Evolutionary conservation across 345 rosid genomes (phyloP), one percentile per base, ranked within the genome.

Genomic region (Melaleuca alternifolia): DNA sequence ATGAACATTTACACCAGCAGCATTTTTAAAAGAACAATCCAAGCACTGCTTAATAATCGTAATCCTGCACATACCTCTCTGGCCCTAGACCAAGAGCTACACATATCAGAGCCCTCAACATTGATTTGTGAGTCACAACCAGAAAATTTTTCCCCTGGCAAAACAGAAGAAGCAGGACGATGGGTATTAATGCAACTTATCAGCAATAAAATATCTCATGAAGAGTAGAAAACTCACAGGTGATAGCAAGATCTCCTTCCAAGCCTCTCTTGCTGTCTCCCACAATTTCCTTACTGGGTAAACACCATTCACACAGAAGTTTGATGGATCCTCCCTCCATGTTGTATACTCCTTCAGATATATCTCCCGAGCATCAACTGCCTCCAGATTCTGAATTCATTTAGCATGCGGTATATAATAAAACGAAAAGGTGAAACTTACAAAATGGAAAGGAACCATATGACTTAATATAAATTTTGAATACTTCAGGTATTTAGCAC

Each of bases 111-210:
- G 93, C 96, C 87, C 95, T 88, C 86, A 94, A 87, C 59, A 94
- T 93, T 84, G 96, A 93, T 88, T 94, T 94, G 90, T 93, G 95
- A 21, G 96, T 93, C 82, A 94, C 88, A n/a, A 94, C 93, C 56
- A 94, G 86, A 85, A 92, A 89, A 52, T 85, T 88, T 76, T 91
- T 89, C 33, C 94, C 96, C 96, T 94, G 92, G 37, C 44, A 71
- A 71, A 71, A 18, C 48, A 37, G 79, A 71, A 71, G 37, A 16
- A 2, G 26, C 41, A 37, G 83, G 46, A 89, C 85, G 37, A 83
- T 83, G 85, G 84, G 44, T 85, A 57, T 26, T 53, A 77, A 84
- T 84, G 41, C 54, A 28, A 61, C 85, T 54, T 77, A 57, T 53
- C 57, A 28, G 71, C 51, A 86, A 33, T 84, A 20, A 57, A 53